Evolutionary conservation across 2,329 filamentous ascomycete genomes (phyloP).

Genomic region (Ceratocystiopsis sp.): DNA sequence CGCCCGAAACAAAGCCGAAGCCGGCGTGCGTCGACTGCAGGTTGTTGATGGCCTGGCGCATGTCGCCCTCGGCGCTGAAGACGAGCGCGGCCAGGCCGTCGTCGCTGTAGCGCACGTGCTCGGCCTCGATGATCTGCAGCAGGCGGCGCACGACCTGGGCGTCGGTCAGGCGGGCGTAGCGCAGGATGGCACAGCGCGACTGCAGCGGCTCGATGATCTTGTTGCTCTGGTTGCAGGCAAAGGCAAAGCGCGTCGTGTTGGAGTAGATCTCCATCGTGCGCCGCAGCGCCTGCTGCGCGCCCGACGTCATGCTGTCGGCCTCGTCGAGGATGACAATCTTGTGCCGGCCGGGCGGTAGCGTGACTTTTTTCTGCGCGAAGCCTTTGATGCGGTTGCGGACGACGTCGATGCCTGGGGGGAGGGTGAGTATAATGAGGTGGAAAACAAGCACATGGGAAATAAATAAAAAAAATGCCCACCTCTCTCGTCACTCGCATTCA

Average conservation of each 20-base stretch:
- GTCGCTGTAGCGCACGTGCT: conserved; percentile 79
- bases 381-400: conserved; percentile 95
- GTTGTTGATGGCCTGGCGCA: conserved; percentile 98
- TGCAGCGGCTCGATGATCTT: conserved; percentile 99
- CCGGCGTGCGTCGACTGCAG: conserved; percentile 84
- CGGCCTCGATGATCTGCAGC: conserved; percentile 81
- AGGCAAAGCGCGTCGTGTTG: conserved; percentile 88
- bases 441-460: no score
- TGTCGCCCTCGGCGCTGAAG: conserved; percentile 94
- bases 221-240: conserved; percentile 96
- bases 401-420: conserved; percentile 70
- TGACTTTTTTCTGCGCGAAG: conserved; percentile 98
- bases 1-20: conserved; percentile 91
- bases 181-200: conserved; percentile 86
- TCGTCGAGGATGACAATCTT: conserved; percentile 97
- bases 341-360: conserved; percentile 73
- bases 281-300: conserved; percentile 85
- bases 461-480: no score
- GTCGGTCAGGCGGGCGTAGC: conserved; percentile 85
- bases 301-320: conserved; percentile 94
- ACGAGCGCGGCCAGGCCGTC: conserved; percentile 92
- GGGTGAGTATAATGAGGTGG: no score
- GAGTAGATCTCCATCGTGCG: conserved; percentile 99
- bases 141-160: conserved; percentile 81
- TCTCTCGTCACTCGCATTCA: conserved; percentile 93